Base-by-base conservation (phyloP, 371 early-diverging fungal species). In the Mortierella sp. region DNA sequence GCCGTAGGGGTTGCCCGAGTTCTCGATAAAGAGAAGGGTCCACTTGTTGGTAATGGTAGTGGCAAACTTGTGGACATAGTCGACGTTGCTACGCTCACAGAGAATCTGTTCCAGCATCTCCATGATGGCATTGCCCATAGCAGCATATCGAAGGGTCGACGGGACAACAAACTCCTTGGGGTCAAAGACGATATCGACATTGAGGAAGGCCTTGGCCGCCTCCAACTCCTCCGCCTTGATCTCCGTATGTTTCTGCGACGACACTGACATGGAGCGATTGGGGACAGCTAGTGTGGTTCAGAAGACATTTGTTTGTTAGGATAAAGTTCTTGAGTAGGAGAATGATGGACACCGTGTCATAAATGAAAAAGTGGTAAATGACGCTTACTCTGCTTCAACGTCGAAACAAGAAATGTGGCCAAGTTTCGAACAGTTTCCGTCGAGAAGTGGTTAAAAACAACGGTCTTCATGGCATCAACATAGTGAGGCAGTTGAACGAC, bases 41-140 rank as follows among this genome's bases (percentile, higher is more conserved):
- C 96, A 96, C 78, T 93, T 91, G 85, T 91, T 93, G 41, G 95
- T 94, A 46, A 95, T 92, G 0, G 92, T 92, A 2, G 84, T 77
- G 4, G 93, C 84, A 81, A 95, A 93, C 71, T 92, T 91, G 79
- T 86, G 82, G 11, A 91, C 90, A 72, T 89, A 87, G 16, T 88
- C 90, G 16, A 80, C 83, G 58, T 90, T 86, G 16, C 88, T 81
- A 32, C 88, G 80, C 44, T 93, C 93, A 56, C 92, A 91, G 6
- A 95, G 72, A 24, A 95, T 92, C 44, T 95, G 93, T 51, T 93
- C 91, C 14, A 96, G 83, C 93, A 94, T 94, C 78, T 94, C 95
- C 82, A 96, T 83, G 18, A 96, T 90, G 35, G 89, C 88, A 76
- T 93, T 95, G n/a, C 96, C 90, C 89, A 95, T 91, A 48, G 88